Conservation (phyloP, 2,329 filamentous ascomycete species). For the Neonectria sp. region DNA sequence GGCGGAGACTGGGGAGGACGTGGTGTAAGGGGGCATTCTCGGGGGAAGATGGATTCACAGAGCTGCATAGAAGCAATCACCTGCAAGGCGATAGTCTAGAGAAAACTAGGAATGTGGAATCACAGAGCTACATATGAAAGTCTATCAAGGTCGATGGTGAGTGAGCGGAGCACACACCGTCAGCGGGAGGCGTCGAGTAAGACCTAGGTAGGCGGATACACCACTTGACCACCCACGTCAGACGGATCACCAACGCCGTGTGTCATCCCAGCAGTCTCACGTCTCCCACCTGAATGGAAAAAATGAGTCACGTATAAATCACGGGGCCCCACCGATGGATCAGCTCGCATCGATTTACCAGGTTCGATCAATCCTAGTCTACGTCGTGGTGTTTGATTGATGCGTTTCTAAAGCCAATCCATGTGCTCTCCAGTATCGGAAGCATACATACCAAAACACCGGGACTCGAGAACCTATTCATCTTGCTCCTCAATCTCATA, state of each 20-base stretch:
- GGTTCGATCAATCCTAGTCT: neutral
- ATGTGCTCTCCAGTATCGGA: too few relatives aligned
- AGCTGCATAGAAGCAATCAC: neutral
- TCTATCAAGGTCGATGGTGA: neutral
- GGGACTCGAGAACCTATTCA: neutral
- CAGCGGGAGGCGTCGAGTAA: neutral
- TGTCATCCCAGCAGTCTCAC: neutral
- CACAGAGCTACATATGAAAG: neutral
- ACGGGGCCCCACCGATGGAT: neutral
- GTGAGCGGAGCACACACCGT: neutral
- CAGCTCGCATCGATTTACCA: neutral
- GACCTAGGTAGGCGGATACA: neutral
- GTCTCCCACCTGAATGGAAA: neutral
- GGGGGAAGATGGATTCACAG: neutral
- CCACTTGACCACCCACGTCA: neutral
- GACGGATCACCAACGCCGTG: neutral
- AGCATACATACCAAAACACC: neutral
- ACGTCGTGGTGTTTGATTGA: neutral
- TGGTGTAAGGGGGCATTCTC: constrained; percentile 20
- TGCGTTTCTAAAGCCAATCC: neutral
- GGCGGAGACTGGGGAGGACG: constrained; percentile 60
- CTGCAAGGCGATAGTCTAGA: neutral
- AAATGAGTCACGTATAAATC: neutral
- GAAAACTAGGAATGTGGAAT: neutral
- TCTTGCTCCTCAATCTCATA: neutral